Percentiles rank a stretch among this genome's conserved stretches.
Conservation (phyloP, 129 eudicot genomes). For the Solidago caesia region DNA sequence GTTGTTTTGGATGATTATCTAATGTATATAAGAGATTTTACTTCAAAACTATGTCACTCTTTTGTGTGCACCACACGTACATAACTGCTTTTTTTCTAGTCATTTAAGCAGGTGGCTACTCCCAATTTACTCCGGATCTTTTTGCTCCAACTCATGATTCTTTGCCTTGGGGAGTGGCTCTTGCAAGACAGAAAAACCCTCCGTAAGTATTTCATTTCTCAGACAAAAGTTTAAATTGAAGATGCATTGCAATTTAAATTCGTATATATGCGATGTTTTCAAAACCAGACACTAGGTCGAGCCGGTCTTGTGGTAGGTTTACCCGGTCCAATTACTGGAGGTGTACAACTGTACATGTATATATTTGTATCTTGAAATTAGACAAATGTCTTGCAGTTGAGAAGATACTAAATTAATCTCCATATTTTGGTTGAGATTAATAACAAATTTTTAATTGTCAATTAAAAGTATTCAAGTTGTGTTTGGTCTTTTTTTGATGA, state of each 20-base stretch:
- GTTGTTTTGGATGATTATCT: constrained; percentile 11
- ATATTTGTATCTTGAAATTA: too few species aligned
- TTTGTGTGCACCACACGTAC: background rate
- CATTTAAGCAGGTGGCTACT: background rate
- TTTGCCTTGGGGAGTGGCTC: constrained; percentile 36
- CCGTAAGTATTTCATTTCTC: background rate
- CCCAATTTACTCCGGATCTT: background rate
- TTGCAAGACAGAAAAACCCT: constrained; percentile 18
- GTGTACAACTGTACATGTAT: too few species aligned
- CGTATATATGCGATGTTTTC: background rate
- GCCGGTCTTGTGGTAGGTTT: background rate
- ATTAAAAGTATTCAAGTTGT: too few species aligned
- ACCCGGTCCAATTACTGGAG: too few species aligned
- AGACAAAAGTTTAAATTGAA: background rate
- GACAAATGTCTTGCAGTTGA: too few species aligned
- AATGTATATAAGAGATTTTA: constrained; percentile 29
- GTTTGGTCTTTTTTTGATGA: too few species aligned
- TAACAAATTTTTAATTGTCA: too few species aligned
- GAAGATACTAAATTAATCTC: too few species aligned
- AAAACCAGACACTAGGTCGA: too few species aligned
- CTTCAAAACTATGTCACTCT: constrained; percentile 15
- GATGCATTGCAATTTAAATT: background rate
- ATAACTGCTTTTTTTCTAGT: background rate
- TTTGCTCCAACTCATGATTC: constrained; percentile 48
- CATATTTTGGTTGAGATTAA: too few species aligned